Base-by-base conservation (phyloP, 2,329 filamentous ascomycete genomes). In the Pyrenophora seminiperda region DNA sequence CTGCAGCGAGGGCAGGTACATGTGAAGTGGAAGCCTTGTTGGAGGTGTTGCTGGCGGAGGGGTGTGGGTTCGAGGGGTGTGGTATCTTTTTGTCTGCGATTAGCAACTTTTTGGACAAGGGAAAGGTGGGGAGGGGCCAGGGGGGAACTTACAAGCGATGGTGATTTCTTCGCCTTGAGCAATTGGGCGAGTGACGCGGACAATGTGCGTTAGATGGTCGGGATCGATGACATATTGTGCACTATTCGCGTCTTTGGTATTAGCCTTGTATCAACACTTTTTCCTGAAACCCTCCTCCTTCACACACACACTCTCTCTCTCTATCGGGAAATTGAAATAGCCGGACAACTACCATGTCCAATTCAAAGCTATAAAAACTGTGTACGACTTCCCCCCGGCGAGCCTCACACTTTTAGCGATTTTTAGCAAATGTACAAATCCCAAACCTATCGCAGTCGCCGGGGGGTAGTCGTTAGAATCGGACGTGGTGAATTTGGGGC, bases 151-250 rank as follows among this genome's bases (percentile, higher is more conserved):
- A 68, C 65, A 77, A n/a, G 74, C 70, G 18, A 77, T 75, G 0
- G 66, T 73, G 5, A 77, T 72, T 50, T 77, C 75, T 39, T 75
- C 73, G 10, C 68, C 73, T 15, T 56, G 14, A 10, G 50, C 51
- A 18, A 75, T 67, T 3, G 65, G 61, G 15, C 74, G 55, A 1
- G 69, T 71, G 1, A 68, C 72, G 34, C 69, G 67, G 0, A 76
- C 73, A n/a, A 68, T 66, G 44, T 77, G 75, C n/a, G 72, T 73
- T 3, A 77, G 55, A 14, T 62, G 52, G 1, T 64, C 39, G 0
- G 63, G 52, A 36, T 76, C 71, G 5, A 77, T 59, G 22, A 73
- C 67, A 42, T 75, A 73, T 53, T 76, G 76, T 1, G 75, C 74
- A 42, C 73, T 73, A 7, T 7, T 73, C 41, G 70, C 71, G 5